Evolutionary conservation across 2,329 filamentous ascomycete species (phyloP).

Genomic region (Teratosphaeria destructans): DNA sequence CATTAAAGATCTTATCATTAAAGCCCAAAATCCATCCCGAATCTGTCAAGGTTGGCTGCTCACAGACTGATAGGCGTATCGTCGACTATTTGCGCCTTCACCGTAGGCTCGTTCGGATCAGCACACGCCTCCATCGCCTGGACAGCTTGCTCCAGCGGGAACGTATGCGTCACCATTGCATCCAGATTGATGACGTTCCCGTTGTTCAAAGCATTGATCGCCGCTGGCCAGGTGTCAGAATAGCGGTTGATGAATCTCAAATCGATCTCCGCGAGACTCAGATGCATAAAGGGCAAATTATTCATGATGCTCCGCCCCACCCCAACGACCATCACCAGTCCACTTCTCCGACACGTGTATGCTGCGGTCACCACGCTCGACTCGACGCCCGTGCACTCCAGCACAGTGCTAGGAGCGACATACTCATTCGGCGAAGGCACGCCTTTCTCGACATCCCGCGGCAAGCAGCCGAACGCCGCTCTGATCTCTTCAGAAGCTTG

Average conservation of each 20-base stretch:
- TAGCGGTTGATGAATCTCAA: constrained; percentile 63
- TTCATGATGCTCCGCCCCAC: constrained; percentile 26
- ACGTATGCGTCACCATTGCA: constrained; percentile 51
- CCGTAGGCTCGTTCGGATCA: constrained; percentile 42
- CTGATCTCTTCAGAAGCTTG: constrained; percentile 18
- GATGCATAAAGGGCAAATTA: constrained; percentile 28
- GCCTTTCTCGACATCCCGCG: constrained; percentile 4
- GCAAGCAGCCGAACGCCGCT: constrained; percentile 4
- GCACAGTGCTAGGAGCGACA: constrained; percentile 17
- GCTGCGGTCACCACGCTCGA: constrained; percentile 22
- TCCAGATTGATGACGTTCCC: constrained; percentile 49
- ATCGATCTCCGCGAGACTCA: constrained; percentile 37
- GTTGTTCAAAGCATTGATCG: constrained; percentile 49
- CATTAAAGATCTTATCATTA: background rate
- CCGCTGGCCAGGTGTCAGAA: constrained; percentile 57
- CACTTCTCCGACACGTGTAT: constrained; percentile 10
- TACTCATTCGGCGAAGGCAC: constrained; percentile 6
- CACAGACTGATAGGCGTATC: constrained; percentile 20
- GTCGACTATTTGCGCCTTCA: constrained; percentile 48
- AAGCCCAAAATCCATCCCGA: background rate
- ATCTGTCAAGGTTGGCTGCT: background rate
- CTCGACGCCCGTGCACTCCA: constrained; percentile 27
- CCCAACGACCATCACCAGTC: constrained; percentile 27
- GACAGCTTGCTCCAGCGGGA: constrained; percentile 49
- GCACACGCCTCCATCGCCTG: constrained; percentile 46